Evolutionary conservation across 768 basidiomycete species (phyloP).

Genomic region (Boletus sensibilis): DNA sequence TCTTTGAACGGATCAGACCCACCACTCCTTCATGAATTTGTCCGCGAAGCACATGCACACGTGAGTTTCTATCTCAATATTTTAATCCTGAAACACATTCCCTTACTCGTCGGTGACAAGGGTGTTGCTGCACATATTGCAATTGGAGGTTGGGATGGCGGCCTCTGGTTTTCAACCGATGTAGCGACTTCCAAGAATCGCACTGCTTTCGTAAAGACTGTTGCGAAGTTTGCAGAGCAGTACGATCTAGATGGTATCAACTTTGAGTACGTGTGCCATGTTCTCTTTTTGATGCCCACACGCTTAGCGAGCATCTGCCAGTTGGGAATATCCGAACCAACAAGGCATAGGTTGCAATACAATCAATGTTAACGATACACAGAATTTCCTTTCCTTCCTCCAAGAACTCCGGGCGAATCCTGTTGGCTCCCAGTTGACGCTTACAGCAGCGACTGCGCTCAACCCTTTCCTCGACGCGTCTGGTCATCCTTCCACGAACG

Average conservation of each 20-base stretch:
- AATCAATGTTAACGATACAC: slow-evolving; percentile 53
- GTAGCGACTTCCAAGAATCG: slow-evolving; percentile 56
- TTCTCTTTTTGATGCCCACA: background rate
- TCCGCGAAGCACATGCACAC: slow-evolving; percentile 39
- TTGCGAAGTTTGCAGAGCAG: slow-evolving; percentile 44
- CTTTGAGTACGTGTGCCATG: slow-evolving; percentile 11
- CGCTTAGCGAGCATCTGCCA: slow-evolving; percentile 29
- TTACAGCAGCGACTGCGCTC: slow-evolving; percentile 66
- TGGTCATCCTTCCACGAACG: slow-evolving; percentile 52
- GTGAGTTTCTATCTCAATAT: slow-evolving; percentile 21
- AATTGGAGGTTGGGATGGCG: slow-evolving; percentile 73
- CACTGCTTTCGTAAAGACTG: slow-evolving; percentile 56
- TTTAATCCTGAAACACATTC: background rate
- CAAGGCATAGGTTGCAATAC: slow-evolving; percentile 68
- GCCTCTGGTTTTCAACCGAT: slow-evolving; percentile 59
- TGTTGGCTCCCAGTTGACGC: slow-evolving; percentile 49
- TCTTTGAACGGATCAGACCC: slow-evolving; percentile 44
- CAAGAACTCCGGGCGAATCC: slow-evolving; percentile 58
- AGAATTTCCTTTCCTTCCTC: slow-evolving; percentile 79
- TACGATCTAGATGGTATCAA: slow-evolving; percentile 56
- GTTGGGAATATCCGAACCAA: slow-evolving; percentile 81
- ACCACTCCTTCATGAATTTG: slow-evolving; percentile 54
- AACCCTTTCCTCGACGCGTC: slow-evolving; percentile 59
- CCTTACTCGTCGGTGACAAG: slow-evolving; percentile 32
- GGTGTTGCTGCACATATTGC: slow-evolving; percentile 54